Evolutionary conservation across 495 filamentous ascomycete genomes (phyloP).

Genomic region (Usnea hakonensis): DNA sequence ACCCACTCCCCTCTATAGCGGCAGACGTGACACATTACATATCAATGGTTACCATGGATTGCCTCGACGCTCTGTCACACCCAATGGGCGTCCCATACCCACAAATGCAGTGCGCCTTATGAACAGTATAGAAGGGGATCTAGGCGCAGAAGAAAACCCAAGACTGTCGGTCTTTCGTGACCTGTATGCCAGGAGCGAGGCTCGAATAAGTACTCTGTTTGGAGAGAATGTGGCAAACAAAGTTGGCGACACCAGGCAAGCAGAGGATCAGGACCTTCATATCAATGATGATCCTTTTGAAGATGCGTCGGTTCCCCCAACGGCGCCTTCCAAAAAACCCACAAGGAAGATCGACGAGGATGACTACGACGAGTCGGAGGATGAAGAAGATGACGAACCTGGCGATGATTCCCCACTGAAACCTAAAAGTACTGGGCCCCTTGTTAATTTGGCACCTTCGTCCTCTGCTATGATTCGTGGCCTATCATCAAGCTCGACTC

Average conservation of each 20-base stretch:
- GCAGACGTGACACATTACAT: conserved; percentile 39
- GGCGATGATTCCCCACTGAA: conserved; percentile 56
- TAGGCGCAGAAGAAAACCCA: conserved; percentile 55
- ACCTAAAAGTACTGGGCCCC: conserved; percentile 46
- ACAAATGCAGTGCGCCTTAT: conserved; percentile 40
- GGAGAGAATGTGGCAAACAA: conserved; percentile 39
- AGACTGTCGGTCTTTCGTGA: conserved; percentile 54
- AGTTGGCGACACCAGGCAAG: conserved; percentile 25
- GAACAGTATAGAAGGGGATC: conserved; percentile 44
- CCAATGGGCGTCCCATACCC: conserved; percentile 43
- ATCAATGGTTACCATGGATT: conserved; percentile 43
- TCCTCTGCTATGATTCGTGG: conserved; percentile 21
- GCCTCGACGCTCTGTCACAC: conserved; percentile 41
- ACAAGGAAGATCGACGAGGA: conserved; percentile 73
- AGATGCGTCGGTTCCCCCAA: conserved; percentile 22
- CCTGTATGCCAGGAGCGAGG: conserved; percentile 51
- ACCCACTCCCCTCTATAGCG: conserved; percentile 25
- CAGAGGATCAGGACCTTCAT: conserved; percentile 33
- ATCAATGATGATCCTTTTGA: conserved; percentile 24
- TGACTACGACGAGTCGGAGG: conserved; percentile 71
- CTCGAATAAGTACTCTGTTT: conserved; percentile 53
- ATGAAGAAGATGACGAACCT: conserved; percentile 81
- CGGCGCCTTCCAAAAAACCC: conserved; percentile 48
- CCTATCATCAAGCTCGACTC: conserved; percentile 20
- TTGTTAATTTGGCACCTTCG: conserved; percentile 34